phyloP scores from a whole-genome alignment of 1,139 yeast genomes.

The Pichia sp. region DNA sequence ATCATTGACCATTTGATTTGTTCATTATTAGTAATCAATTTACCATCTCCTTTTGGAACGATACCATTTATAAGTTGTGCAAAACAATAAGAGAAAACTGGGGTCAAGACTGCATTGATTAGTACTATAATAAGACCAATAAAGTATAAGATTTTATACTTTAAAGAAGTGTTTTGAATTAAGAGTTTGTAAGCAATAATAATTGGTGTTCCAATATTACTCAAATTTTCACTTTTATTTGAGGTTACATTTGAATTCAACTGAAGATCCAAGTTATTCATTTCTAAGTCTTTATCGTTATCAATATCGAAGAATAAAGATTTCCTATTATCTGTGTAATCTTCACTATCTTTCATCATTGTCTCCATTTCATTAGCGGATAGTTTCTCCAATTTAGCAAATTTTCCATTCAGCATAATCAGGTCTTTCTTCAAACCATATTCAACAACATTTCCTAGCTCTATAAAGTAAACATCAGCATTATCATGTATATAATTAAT shows the following conservation, averaged over 20 bases:
- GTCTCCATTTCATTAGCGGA: neutral
- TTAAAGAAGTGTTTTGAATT: constrained; percentile 3
- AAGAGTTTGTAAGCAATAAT: constrained; percentile 7
- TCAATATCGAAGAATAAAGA: constrained; percentile 6
- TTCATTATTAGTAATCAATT: constrained; percentile 32
- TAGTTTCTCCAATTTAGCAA: constrained; percentile 8
- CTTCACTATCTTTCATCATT: neutral
- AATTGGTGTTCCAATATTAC: constrained; percentile 10
- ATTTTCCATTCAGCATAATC: constrained; percentile 16
- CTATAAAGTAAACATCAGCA: constrained; percentile 61
- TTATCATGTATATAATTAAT: constrained; percentile 43
- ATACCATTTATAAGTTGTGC: constrained; percentile 58
- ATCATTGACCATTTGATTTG: constrained; percentile 60
- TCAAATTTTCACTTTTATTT: neutral
- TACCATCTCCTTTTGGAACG: constrained; percentile 31
- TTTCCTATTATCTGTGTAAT: constrained; percentile 3
- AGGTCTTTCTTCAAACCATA: constrained; percentile 36
- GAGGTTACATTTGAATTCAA: neutral
- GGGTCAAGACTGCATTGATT: constrained; percentile 57
- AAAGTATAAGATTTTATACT: constrained; percentile 14
- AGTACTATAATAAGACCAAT: constrained; percentile 50
- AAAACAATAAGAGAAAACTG: constrained; percentile 71
- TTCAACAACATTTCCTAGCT: constrained; percentile 47
- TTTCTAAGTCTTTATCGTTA: constrained; percentile 1
- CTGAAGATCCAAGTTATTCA: neutral